These are phyloP conservation scores for Acacia crassicarpa DNA, from an alignment of 306 rosid genomes.

Conservation along the genomic window DNA sequence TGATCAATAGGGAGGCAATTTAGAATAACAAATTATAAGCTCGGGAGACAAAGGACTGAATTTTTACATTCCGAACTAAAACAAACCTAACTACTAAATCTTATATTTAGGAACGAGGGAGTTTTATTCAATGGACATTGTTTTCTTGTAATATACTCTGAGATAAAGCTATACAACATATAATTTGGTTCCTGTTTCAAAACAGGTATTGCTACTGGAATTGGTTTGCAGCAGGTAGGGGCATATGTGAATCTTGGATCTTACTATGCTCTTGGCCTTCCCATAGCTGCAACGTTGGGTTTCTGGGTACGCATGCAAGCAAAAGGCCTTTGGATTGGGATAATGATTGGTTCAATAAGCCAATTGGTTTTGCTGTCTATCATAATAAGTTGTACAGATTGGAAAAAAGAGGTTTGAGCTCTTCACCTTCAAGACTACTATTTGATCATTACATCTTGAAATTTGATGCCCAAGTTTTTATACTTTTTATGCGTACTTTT, in stretches of 20 bases:
- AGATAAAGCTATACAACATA: not conserved
- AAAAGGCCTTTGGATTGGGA: not conserved
- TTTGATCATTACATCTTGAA: not conserved
- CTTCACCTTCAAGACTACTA: not conserved
- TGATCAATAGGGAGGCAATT: not conserved
- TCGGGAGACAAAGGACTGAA: not conserved
- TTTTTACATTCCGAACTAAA: too few species aligned
- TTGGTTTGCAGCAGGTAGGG: not conserved
- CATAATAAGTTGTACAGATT: not conserved
- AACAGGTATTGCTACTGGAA: not conserved
- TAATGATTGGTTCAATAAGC: not conserved
- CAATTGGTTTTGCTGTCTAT: not conserved
- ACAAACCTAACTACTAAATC: too few species aligned
- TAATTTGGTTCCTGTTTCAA: not conserved
- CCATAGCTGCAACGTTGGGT: not conserved
- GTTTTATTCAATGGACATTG: conserved; percentile 5
- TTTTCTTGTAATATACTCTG: not conserved
- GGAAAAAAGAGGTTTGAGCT: not conserved
- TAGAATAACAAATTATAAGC: not conserved
- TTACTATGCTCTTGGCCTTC: not conserved
- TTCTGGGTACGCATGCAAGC: not conserved
- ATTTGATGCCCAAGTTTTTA: not conserved
- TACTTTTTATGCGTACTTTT: not conserved
- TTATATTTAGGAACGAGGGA: too few species aligned
- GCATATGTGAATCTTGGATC: not conserved